Base-by-base conservation (phyloP, 306 rosid species). In the Spatholobus suberectus region DNA sequence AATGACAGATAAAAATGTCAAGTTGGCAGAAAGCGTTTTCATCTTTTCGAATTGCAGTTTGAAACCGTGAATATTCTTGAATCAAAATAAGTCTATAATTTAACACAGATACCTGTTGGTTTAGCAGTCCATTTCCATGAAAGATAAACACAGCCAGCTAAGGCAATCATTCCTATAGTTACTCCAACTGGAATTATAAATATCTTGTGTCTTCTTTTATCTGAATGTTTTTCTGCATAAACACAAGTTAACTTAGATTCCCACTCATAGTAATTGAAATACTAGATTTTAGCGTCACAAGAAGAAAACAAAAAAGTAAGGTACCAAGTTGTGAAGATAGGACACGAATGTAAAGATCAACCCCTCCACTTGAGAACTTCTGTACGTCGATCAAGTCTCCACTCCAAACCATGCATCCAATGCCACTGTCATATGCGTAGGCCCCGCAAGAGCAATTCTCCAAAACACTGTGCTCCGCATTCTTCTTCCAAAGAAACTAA, bases 281-380 rank as follows among this genome's bases (percentile, higher is more conserved):
- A 29, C 32, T 29, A 29, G 32, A 29, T 2, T 43, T 26, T 61
- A 3, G 26, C 35, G 1, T 6, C 4, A 20, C 51, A 54, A 20
- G 78, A 6, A 5, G 11, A 35, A 7, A 4, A 26, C 3, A 77
- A 29, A 3, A 13, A 78, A 47, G 5, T 1, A 17, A 34, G 4
- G 1, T 38, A 89, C 90, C 89, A 6, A 73, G 77, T 57, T 89
- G 83, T 47, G 80, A 29, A 20, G 20, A 3, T 5, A 70, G 67
- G 43, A 58, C 46, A 10, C 79, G 86, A 76, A 83, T 47, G 65
- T 57, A 32, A 43, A 83, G 78, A 58, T 83, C 78, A 32, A 12
- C 29, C 11, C 82, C 86, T 1, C 20, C 69, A 7, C 5, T 55
- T 52, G 81, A 75, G 14, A 75, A 54, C 0, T 18, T 51, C 2